These are phyloP conservation scores for Pseudocohnilembus persalinus DNA, from an alignment of 169 alveolate species.

Conservation along the genomic window DNA sequence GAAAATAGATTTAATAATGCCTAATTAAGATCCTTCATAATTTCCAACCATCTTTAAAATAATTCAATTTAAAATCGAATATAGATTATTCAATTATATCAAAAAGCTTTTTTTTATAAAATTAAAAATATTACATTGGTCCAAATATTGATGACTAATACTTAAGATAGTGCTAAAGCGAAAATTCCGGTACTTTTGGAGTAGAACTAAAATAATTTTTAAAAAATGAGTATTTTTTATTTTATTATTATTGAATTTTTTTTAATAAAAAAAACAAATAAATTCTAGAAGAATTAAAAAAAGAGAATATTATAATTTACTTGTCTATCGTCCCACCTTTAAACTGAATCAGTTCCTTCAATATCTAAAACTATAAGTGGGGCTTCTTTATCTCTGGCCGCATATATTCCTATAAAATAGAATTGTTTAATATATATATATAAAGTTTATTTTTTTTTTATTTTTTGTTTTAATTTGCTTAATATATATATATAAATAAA, in stretches of 20 bases:
- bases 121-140: not conserved
- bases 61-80: not conserved
- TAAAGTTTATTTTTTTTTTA: too few relatives aligned
- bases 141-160: slow-evolving; percentile 3
- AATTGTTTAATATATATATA: too few relatives aligned
- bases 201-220: slow-evolving; percentile 10
- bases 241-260: too few relatives aligned
- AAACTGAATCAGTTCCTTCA: slow-evolving; percentile 38
- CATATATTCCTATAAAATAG: slow-evolving; percentile 15
- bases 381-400: slow-evolving; percentile 25
- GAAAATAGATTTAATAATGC: slow-evolving; percentile 14
- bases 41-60: not conserved
- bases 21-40: slow-evolving; percentile 15
- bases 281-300: too few relatives aligned
- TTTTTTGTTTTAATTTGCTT: too few relatives aligned
- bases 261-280: too few relatives aligned
- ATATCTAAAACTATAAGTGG: slow-evolving; percentile 37
- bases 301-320: not conserved
- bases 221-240: not conserved
- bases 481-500: too few relatives aligned
- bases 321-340: slow-evolving; percentile 16
- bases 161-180: slow-evolving; percentile 25
- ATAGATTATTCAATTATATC: not conserved
- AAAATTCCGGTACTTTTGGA: slow-evolving; percentile 20
- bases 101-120: too few relatives aligned